phyloP scores from a whole-genome alignment of 495 filamentous ascomycete species.

The Penicillium parvum region DNA sequence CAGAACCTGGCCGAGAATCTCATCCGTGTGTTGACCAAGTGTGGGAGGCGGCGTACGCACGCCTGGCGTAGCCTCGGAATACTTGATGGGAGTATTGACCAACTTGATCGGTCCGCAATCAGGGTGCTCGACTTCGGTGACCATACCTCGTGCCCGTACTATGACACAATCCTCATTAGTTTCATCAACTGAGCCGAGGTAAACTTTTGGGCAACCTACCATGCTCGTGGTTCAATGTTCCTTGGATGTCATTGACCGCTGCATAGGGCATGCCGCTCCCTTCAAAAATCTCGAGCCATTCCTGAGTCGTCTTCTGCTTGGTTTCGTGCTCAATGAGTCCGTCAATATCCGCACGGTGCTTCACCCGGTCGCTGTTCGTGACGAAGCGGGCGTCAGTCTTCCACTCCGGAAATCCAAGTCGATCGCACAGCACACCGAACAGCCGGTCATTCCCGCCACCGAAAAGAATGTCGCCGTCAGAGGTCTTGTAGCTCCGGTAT shows the following conservation, averaged over 20 bases:
- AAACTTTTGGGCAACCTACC: slow-evolving; percentile 34
- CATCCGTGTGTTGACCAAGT: slow-evolving; percentile 88
- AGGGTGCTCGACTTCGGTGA: slow-evolving; percentile 78
- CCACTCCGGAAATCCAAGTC: slow-evolving; percentile 75
- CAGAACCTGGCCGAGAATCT: slow-evolving; percentile 67
- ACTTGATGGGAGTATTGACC: slow-evolving; percentile 95
- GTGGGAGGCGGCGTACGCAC: slow-evolving; percentile 77
- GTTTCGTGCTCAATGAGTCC: slow-evolving; percentile 70
- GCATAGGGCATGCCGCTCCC: slow-evolving; percentile 93
- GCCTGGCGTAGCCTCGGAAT: slow-evolving; percentile 74
- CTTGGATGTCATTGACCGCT: slow-evolving; percentile 87
- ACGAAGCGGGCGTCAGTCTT: slow-evolving; percentile 67
- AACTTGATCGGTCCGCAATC: slow-evolving; percentile 81
- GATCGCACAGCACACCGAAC: slow-evolving; percentile 80
- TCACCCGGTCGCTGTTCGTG: slow-evolving; percentile 78
- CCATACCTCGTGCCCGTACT: slow-evolving; percentile 83
- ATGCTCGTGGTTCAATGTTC: slow-evolving; percentile 79
- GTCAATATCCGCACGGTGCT: slow-evolving; percentile 72
- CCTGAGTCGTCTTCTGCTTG: slow-evolving; percentile 70
- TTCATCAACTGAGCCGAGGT: background rate
- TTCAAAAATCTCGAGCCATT: slow-evolving; percentile 87
- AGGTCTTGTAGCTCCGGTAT: slow-evolving; percentile 88
- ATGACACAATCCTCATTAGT: slow-evolving; percentile 6
- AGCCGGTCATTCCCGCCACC: slow-evolving; percentile 92
- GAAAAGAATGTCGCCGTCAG: slow-evolving; percentile 85